Evolutionary conservation across 495 filamentous ascomycete genomes (phyloP).

Genomic region (Xylaria bambusicola): DNA sequence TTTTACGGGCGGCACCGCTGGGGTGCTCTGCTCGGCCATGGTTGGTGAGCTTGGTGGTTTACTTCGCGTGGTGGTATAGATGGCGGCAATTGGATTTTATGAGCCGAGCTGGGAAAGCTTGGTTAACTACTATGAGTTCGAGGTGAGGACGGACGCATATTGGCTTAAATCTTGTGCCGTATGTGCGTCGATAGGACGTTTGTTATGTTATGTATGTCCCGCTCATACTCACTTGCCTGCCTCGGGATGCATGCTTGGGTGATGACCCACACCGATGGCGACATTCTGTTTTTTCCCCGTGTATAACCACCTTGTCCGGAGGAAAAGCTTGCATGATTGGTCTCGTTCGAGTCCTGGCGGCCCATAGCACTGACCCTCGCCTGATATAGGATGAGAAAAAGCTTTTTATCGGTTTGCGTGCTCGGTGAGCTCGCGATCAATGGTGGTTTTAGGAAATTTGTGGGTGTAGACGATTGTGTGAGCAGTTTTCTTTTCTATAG

Average conservation of each 20-base stretch:
- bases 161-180: neutral
- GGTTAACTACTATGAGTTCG: too few relatives aligned
- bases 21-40: conserved; percentile 13
- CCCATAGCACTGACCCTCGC: neutral
- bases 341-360: neutral
- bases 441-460: neutral
- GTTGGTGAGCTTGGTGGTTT: neutral
- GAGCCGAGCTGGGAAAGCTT: neutral
- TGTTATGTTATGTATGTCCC: too few relatives aligned
- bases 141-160: too few relatives aligned
- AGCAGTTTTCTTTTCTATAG: conserved; percentile 1
- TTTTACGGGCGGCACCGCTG: conserved; percentile 6
- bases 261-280: conserved; percentile 30
- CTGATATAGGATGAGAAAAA: neutral
- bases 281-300: conserved; percentile 23
- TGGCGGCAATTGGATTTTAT: too few relatives aligned
- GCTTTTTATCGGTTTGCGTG: conserved; percentile 10
- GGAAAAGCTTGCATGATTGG: neutral
- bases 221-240: too few relatives aligned
- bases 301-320: neutral
- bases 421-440: neutral
- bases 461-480: neutral
- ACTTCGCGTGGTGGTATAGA: too few relatives aligned
- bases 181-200: too few relatives aligned
- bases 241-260: too few relatives aligned